A percentile compares a stretch with the other conserved stretches of the same genome.
Conservation (phyloP, 2,329 filamentous ascomycete genomes). For the Chalaropsis thielavioides region DNA sequence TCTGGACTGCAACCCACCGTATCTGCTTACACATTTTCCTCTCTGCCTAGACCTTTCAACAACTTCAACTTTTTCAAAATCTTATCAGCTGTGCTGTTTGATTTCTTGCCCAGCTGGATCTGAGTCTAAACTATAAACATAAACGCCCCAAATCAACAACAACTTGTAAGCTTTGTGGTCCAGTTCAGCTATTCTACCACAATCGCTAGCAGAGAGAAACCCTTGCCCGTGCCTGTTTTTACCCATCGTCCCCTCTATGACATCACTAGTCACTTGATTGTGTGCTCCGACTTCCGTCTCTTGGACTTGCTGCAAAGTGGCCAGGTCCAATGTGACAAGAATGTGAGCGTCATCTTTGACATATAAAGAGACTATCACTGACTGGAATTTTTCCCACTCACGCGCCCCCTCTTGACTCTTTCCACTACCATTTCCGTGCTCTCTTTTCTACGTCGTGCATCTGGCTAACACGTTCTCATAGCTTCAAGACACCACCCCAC, state of each 20-base stretch:
- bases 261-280: background rate
- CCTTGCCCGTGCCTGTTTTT: background rate
- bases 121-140: background rate
- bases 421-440: background rate
- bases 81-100: conserved; percentile 9
- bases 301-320: background rate
- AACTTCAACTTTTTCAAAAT: background rate
- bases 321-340: too few species aligned
- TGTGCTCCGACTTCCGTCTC: background rate
- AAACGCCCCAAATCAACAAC: background rate
- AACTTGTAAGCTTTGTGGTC: background rate
- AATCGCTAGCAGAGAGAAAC: background rate
- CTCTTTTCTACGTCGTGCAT: background rate
- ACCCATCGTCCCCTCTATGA: background rate
- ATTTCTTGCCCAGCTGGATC: conserved; percentile 13
- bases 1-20: background rate
- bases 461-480: background rate
- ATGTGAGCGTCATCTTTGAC: too few species aligned
- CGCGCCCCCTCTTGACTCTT: background rate
- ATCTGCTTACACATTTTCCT: conserved; percentile 3
- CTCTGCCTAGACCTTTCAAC: conserved; percentile 4
- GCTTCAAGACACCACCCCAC: background rate
- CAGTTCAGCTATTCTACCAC: background rate
- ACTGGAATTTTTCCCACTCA: background rate
- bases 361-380: too few species aligned